Conservation (phyloP, 2,329 filamentous ascomycete species). For the Alternaria angustiovoidea region DNA sequence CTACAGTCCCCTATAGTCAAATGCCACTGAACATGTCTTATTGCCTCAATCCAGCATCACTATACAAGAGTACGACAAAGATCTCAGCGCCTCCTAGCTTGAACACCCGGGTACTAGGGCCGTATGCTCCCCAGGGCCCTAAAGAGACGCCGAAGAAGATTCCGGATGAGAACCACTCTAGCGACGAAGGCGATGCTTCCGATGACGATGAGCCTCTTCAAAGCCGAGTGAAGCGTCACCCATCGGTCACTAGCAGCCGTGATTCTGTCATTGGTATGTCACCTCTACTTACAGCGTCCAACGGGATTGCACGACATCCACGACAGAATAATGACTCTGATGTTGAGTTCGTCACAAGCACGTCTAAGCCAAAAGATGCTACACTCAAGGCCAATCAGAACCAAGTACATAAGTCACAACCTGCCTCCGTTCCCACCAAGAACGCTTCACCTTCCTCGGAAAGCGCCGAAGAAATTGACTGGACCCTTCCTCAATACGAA, state of each 20-base stretch:
- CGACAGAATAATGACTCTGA: background rate
- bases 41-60: background rate
- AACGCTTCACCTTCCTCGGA: background rate
- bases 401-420: background rate
- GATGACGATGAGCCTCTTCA: conserved; percentile 32
- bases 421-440: background rate
- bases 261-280: background rate
- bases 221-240: conserved; percentile 17
- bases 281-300: background rate
- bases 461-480: conserved; percentile 15
- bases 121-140: background rate
- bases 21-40: background rate
- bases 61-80: background rate
- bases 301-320: background rate
- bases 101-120: background rate
- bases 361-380: background rate
- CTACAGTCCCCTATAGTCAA: background rate
- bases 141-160: background rate
- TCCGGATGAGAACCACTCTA: background rate
- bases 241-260: conserved; percentile 7
- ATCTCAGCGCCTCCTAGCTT: too few species aligned
- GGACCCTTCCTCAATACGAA: conserved; percentile 31
- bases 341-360: conserved; percentile 7
- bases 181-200: conserved; percentile 2
- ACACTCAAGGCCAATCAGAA: background rate